Base-by-base conservation (phyloP, 768 basidiomycete genomes). In the Solioccasus polychromus region DNA sequence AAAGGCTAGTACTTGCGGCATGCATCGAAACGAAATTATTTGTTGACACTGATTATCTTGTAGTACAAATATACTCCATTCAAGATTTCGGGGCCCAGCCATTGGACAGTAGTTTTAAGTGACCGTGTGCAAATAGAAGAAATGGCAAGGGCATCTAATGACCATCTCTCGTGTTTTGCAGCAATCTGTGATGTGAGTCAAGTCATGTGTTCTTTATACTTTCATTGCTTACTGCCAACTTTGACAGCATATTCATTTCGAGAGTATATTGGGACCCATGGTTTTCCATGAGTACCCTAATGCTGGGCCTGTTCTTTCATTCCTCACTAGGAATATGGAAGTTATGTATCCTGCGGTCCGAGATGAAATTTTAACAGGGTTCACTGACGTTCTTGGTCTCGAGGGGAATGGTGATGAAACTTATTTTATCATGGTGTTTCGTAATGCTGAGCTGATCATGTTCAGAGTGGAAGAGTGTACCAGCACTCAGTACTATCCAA, bases 301-400 rank as follows among this genome's bases (percentile, higher is more conserved):
- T 67, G 25, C 31, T 68, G 15, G 62, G 60, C 18, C n/a, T n/a
- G n/a, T n/a, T n/a, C n/a, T n/a, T n/a, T 42, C 44, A 8, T 52
- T 60, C 18, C 57, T 73, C 8, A 63, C 72, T 10, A 63, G 74
- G 11, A 69, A 69, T 34, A 60, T 79, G 7, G 60, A 58, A 2
- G 42, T 38, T 3, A 52, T 69, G 8, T 72, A 75, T 42, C 61
- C 70, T 2, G 68, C 69, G 17, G 51, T 79, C 9, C 62, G 63
- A 3, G 70, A 76, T 23, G 80, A 82, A 51, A 62, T 78, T 22
- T 30, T 54, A 0, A 44, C 57, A 0, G 61, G 78, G 0, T 72
- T 77, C 37, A 53, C 60, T 5, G 73, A 72, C 2, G 50, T 62
- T 20, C 58, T 80, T 14, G 44, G 51, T 32, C 45, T 54, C 23